Evolutionary conservation across 1,139 yeast genomes (phyloP).

Genomic region (Saccharomycopsis phalli): DNA sequence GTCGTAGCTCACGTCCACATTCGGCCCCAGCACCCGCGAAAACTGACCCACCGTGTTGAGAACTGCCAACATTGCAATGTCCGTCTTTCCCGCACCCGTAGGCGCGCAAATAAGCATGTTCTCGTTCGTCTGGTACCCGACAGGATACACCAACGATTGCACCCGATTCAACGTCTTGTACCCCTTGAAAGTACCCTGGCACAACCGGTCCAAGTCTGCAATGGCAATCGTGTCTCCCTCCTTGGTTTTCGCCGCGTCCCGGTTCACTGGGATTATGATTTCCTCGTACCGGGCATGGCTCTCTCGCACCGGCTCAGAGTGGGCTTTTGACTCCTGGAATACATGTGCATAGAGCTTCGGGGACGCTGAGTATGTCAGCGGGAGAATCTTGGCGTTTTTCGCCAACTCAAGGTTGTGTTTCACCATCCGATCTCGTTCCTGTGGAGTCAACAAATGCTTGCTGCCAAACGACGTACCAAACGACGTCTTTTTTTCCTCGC

Average conservation of each 20-base stretch:
- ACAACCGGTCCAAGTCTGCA: conserved; percentile 59
- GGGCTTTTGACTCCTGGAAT: not conserved
- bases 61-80: conserved; percentile 80
- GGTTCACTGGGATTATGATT: conserved; percentile 56
- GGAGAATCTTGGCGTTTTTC: conserved; percentile 42
- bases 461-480: conserved; percentile 35
- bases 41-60: conserved; percentile 52
- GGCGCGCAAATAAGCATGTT: conserved; percentile 90
- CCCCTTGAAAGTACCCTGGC: conserved; percentile 76
- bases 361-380: conserved; percentile 29
- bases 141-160: conserved; percentile 75
- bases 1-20: conserved; percentile 28
- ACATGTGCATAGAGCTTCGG: conserved; percentile 78
- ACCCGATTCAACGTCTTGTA: conserved; percentile 70
- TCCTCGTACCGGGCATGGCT: conserved; percentile 68
- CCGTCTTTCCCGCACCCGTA: conserved; percentile 98
- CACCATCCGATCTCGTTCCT: conserved; percentile 23
- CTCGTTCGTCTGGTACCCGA: conserved; percentile 61
- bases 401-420: conserved; percentile 44
- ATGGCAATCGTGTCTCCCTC: conserved; percentile 40
- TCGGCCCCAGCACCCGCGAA: conserved; percentile 29
- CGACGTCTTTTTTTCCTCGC: conserved; percentile 22
- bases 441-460: conserved; percentile 10
- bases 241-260: conserved; percentile 35
- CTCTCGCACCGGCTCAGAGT: conserved; percentile 59